Evolutionary conservation across 1,139 yeast species (phyloP), one percentile per base, ranked within the genome.

Genomic region (Saccharomycopsis crataegensis): DNA sequence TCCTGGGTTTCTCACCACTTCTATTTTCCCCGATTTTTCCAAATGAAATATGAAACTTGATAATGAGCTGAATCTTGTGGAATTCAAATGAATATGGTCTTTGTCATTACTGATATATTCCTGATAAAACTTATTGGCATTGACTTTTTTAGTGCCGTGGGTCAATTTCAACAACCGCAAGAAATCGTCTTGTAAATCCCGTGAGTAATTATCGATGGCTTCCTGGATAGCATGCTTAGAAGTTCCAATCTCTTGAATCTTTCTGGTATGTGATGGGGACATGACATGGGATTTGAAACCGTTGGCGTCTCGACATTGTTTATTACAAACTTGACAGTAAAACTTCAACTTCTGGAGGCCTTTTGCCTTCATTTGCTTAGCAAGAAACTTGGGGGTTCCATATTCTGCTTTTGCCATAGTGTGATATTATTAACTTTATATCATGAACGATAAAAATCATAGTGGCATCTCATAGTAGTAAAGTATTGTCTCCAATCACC

Each of bases 241-340:
- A 7, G 73, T 72, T 66, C 59, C 51, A 59, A 64, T 67, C 3
- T 65, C 59, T 48, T 67, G 62, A 57, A 83, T 77, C 55, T 79
- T 79, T 34, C 79, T 77, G 50, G 78, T 70, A 66, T 93, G 99
- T 1, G 87, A 76, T 46, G 88, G 90, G 14, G 96, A 83, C 58
- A 77, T 76, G 17, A 84, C 74, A 67, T 93, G 99, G 65, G 93
- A 86, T 64, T 86, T 84, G 71, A 87, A 93, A 38, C 99, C 99
- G 68, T 93, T 93, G 59, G 87, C 93, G 66, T 94, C 99, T 53
- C 98, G 74, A 66, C 98, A 91, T 69, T 93, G 99, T 64, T 91
- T 89, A 63, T 77, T 79, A 64, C 99, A 93, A 2, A 88, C 77
- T 67, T 93, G 99, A 67, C 99, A 57, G 67, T 90, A 93, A 75